Evolutionary conservation across 495 filamentous ascomycete genomes (phyloP), one percentile per base, ranked within the genome.

Genomic region (Neurospora pannonica): DNA sequence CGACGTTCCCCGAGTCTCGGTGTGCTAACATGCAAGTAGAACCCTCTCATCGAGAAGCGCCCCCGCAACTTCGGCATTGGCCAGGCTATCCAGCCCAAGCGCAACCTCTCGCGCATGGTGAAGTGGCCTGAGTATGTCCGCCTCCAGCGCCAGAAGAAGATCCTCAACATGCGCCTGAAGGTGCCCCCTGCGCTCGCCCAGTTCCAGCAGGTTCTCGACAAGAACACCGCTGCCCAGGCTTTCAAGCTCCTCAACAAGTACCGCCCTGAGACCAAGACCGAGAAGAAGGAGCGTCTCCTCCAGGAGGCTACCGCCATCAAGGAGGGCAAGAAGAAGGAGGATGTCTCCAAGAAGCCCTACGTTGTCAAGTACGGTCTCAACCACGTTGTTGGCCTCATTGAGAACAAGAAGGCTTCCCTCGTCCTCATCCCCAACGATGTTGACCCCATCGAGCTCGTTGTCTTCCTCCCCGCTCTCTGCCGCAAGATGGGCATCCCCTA

Each of bases 241-340:
- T 95, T 99, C 91, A 97, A 97, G 89, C 92, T 99, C 81, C 92
- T 98, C 81, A 94, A 96, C 92, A 98, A 99, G 89, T 98, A 98
- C 91, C 94, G 94, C 77, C 97, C 97, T 75, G 97, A 99, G 91
- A 97, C 93, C 84, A 98, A 98, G 90, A 86, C 89, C 76, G 96
- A 98, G 92, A 99, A 99, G 93, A 99, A 98, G 91, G 97, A 99
- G 88, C 93, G 97, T 86, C 87, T 99, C 77, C 90, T 91, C 84
- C 94, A 97, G 90, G 97, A 99, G 90, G 97, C 97, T 75, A 97
- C 94, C 77, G 97, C 95, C 78, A 90, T 98, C 82, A 88, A 92
- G 83, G 94, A 98, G 84, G 97, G 97, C 85, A 97, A 98, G 92
- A 98, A 98, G 92, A 98, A 98, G 93, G 97, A 98, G 89, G 96